Evolutionary conservation across 768 basidiomycete species (phyloP).

Genomic region (Pholiota microspora): DNA sequence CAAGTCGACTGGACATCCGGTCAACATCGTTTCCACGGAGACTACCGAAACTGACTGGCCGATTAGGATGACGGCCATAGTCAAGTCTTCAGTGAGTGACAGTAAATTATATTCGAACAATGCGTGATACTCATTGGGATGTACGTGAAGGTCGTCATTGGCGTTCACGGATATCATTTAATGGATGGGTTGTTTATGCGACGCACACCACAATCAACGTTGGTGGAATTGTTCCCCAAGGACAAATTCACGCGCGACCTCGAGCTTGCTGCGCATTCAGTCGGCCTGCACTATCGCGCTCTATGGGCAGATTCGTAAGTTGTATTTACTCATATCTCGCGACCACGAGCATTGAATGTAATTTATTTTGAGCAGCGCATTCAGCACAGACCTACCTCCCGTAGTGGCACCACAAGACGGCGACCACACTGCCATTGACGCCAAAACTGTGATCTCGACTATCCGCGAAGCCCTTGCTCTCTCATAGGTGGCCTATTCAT

Average conservation of each 20-base stretch:
- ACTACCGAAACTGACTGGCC: conserved; percentile 53
- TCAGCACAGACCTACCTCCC: conserved; percentile 28
- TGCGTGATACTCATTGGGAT: conserved; percentile 7
- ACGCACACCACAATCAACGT: conserved; percentile 52
- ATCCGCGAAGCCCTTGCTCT: conserved; percentile 26
- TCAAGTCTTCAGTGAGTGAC: conserved; percentile 60
- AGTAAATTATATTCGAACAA: conserved; percentile 7
- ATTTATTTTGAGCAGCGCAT: background rate
- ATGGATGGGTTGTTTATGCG: conserved; percentile 73
- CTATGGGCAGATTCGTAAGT: conserved; percentile 47
- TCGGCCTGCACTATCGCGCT: conserved; percentile 57
- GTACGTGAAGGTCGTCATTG: conserved; percentile 50
- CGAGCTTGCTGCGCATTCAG: conserved; percentile 50
- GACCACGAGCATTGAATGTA: conserved; percentile 18
- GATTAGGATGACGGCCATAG: conserved; percentile 61
- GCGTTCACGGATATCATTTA: conserved; percentile 58
- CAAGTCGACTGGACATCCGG: conserved; percentile 50
- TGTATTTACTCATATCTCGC: conserved; percentile 1
- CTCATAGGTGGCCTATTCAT: background rate
- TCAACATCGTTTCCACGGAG: conserved; percentile 50
- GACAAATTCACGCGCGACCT: conserved; percentile 64
- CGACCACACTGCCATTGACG: conserved; percentile 34
- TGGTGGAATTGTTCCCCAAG: conserved; percentile 77
- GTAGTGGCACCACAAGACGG: conserved; percentile 23
- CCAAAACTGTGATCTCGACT: conserved; percentile 36